Percentiles rank a stretch among this genome's conserved stretches.
These are phyloP conservation scores for Ambrosiella cleistominuta DNA, from an alignment of 2,329 filamentous ascomycete genomes.

Conservation along the genomic window DNA sequence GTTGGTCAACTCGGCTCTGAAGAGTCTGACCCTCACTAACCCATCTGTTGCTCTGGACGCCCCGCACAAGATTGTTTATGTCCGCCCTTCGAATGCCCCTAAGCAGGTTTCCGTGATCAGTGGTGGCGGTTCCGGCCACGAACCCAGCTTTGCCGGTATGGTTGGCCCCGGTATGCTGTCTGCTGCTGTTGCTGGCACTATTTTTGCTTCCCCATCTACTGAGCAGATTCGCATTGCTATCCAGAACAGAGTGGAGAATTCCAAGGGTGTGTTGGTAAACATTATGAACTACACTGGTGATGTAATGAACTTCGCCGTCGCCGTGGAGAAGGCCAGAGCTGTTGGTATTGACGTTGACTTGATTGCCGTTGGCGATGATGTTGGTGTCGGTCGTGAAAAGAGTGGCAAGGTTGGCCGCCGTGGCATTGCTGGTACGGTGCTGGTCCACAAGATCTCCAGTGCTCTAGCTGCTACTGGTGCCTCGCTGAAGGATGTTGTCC, in stretches of 20 bases:
- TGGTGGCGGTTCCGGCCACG: conserved; percentile 78
- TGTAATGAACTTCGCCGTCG: conserved; percentile 84
- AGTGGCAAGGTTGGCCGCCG: conserved; percentile 84
- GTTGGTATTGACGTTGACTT: conserved; percentile 65
- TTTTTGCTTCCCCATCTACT: conserved; percentile 66
- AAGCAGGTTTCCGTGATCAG: conserved; percentile 68
- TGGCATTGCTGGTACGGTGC: conserved; percentile 78
- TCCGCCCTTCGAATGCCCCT: conserved; percentile 37
- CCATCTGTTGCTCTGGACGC: conserved; percentile 64
- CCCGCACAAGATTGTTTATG: conserved; percentile 71
- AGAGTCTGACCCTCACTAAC: conserved; percentile 65
- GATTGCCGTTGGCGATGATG: conserved; percentile 83
- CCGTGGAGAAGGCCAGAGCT: conserved; percentile 77
- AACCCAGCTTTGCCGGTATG: conserved; percentile 73
- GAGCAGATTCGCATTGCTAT: conserved; percentile 70
- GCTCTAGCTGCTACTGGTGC: conserved; percentile 59
- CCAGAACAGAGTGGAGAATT: conserved; percentile 50
- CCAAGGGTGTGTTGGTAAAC: conserved; percentile 66
- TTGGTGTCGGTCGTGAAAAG: conserved; percentile 64
- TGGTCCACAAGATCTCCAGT: conserved; percentile 81
- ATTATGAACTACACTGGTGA: conserved; percentile 93
- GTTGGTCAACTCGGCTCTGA: conserved; percentile 61
- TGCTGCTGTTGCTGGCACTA: conserved; percentile 70
- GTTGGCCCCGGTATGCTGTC: conserved; percentile 68
- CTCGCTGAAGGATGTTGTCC: conserved; percentile 51